Percentiles rank a stretch among this genome's conserved stretches.
phyloP scores from a whole-genome alignment of 805 yeast species.

The Kurtzmaniella fragi region DNA sequence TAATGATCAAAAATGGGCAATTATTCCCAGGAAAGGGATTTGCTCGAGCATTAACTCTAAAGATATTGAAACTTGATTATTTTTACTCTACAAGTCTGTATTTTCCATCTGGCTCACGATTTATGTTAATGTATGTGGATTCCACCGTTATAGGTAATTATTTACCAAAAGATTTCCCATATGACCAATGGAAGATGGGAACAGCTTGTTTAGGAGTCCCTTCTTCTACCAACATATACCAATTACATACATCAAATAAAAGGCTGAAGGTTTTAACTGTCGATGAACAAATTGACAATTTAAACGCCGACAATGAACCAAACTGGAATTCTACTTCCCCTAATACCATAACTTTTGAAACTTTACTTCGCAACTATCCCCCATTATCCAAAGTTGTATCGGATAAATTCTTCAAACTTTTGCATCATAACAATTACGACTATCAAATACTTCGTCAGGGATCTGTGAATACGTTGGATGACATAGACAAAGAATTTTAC shows the following conservation, averaged over 20 bases:
- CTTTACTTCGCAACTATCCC: constrained; percentile 33
- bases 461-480: constrained; percentile 19
- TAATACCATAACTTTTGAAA: constrained; percentile 26
- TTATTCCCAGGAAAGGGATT: constrained; percentile 59
- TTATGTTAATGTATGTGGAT: constrained; percentile 55
- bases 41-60: constrained; percentile 37
- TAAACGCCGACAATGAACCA: background rate
- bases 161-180: background rate
- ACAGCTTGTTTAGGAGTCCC: too few species aligned
- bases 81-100: constrained; percentile 55
- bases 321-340: background rate
- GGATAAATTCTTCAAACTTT: constrained; percentile 30
- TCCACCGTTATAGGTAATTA: constrained; percentile 46
- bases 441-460: constrained; percentile 25
- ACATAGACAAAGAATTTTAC: constrained; percentile 27
- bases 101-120: constrained; percentile 50
- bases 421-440: constrained; percentile 36
- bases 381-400: constrained; percentile 36
- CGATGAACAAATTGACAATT: background rate
- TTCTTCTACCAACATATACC: too few species aligned
- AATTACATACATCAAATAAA: too few species aligned
- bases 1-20: constrained; percentile 50
- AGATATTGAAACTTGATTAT: constrained; percentile 42
- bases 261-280: background rate
- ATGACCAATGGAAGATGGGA: too few species aligned